Base-by-base conservation (phyloP, 441 rosid species). In the Croton laevigatus region DNA sequence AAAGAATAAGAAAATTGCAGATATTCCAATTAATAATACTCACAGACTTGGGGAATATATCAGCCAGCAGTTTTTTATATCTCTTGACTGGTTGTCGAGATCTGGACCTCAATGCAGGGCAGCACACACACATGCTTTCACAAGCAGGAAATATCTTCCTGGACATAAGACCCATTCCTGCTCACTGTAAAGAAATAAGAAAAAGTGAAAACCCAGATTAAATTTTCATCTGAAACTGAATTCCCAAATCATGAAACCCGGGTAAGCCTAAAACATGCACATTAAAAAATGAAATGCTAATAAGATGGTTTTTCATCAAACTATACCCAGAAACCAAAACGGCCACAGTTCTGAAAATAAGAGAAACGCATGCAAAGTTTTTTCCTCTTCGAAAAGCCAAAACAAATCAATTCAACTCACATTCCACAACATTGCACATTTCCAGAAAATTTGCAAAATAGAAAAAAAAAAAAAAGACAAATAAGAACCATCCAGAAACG, bases 31-130 rank as follows among this genome's bases (percentile, higher is more conserved):
- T 27, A 27, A 27, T 27, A 27, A 71, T 53, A 79, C 99, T 87
- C 82, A 93, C 99, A 62, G 93, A 83, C 80, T 89, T 96, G 17
- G 97, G 97, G 81, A 93, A 96, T 84, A 96, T 90, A 75, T 96
- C 98, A 1, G 90, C 81, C 52, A 96, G 96, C 75, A 96, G 76
- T 63, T 93, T 96, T 83, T 91, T 96, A 83, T 96, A 96, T 62
- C 99, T 92, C 82, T 96, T 93, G 19, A 93, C 99, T 0, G 99
- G 99, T 79, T 96, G 98, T 49, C 97, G 88, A 78, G 99, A 96
- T 86, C 98, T 89, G 27, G 99, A 87, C 84, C 97, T 89, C 84
- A 96, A 83, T 74, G 99, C 97, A 74, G 99, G 99, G 81, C 98
- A 96, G 76, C 99, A 96, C 8, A 96, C 87, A 73, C 98, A 96